Evolutionary conservation across 805 yeast species (phyloP).

Genomic region (Ascoidea asiatica): DNA sequence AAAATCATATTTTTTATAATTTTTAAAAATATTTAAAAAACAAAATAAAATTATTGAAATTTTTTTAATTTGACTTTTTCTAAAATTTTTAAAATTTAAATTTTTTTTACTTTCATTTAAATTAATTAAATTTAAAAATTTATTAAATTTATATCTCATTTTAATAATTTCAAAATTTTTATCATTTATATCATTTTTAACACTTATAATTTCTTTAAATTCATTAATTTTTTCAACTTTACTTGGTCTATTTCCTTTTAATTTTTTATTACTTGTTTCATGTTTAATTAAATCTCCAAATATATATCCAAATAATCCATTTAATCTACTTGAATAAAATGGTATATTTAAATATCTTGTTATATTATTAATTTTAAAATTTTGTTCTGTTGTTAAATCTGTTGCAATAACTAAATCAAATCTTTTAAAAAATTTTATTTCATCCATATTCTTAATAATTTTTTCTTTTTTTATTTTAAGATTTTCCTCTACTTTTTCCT

Average conservation of each 20-base stretch:
- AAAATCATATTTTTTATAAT: too few relatives aligned
- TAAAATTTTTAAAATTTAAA: too few relatives aligned
- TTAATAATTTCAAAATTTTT: too few relatives aligned
- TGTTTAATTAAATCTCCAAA: constrained; percentile 68
- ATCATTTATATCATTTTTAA: too few relatives aligned
- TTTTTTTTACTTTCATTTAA: too few relatives aligned
- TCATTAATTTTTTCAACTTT: constrained; percentile 36
- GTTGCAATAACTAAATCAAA: constrained; percentile 72
- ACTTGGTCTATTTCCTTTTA: constrained; percentile 34
- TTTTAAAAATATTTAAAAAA: too few relatives aligned
- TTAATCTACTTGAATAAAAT: constrained; percentile 51
- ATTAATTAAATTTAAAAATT: too few relatives aligned
- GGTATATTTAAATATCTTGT: constrained; percentile 49
- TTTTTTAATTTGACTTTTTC: neutral
- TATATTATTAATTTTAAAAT: constrained; percentile 34
- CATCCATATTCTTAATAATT: constrained; percentile 9
- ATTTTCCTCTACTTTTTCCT: too few relatives aligned
- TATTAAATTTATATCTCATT: neutral
- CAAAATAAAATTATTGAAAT: too few relatives aligned
- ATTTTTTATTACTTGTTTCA: constrained; percentile 37
- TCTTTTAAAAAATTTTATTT: constrained; percentile 25
- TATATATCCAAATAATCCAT: constrained; percentile 76
- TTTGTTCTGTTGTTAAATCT: constrained; percentile 32
- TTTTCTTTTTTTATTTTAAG: too few relatives aligned
- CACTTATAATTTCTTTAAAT: too few relatives aligned